Evolutionary conservation across 345 rosid genomes (phyloP).

Genomic region (sweet orange (Citrus sinensis)): DNA sequence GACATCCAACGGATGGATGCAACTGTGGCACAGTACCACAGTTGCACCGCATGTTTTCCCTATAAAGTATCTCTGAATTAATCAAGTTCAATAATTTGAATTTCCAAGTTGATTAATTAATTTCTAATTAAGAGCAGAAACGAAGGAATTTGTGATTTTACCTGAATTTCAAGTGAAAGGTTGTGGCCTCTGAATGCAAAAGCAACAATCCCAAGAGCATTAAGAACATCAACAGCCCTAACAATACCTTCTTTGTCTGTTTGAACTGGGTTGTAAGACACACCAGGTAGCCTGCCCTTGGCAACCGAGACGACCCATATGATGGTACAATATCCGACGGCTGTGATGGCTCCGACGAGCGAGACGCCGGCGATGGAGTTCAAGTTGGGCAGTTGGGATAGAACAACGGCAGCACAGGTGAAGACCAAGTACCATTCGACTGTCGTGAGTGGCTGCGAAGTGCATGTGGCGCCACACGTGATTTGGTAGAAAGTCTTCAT

Average conservation of each 20-base stretch:
- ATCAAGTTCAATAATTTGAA: neutral
- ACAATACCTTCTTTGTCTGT: slow-evolving; percentile 1
- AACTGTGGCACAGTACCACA: no score
- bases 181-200: slow-evolving; percentile 74
- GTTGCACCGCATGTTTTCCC: no score
- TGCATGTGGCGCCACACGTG: slow-evolving; percentile 35
- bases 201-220: slow-evolving; percentile 64
- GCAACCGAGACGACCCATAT: slow-evolving; percentile 55
- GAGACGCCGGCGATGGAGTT: slow-evolving; percentile 67
- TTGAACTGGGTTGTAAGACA: slow-evolving; percentile 34
- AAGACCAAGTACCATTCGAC: slow-evolving; percentile 59
- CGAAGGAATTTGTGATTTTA: neutral
- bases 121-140: neutral
- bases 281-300: slow-evolving; percentile 31
- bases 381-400: slow-evolving; percentile 65
- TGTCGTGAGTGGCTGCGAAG: slow-evolving; percentile 34
- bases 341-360: slow-evolving; percentile 47
- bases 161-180: slow-evolving; percentile 76
- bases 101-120: neutral
- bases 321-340: slow-evolving; percentile 48
- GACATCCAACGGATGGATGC: no score
- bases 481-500: slow-evolving; percentile 26
- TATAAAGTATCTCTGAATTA: neutral
- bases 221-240: slow-evolving; percentile 35
- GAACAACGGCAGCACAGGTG: slow-evolving; percentile 37